Evolutionary conservation across 352 stramenopile genomes (phyloP), one percentile per base, ranked within the genome.

Genomic region (Phytophthora podocarpi): DNA sequence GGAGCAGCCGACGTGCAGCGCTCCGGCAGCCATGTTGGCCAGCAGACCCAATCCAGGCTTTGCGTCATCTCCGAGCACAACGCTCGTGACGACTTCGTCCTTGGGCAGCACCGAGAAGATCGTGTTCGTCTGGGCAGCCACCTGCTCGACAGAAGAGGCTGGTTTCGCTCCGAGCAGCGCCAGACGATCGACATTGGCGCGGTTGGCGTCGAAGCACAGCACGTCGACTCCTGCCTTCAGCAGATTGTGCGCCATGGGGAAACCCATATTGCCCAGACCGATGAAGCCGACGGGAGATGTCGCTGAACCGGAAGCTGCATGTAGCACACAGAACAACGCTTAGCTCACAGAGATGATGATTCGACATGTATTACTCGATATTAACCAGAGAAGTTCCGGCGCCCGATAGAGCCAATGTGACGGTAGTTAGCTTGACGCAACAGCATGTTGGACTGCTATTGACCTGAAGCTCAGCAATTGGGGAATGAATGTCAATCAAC

Each of bases 201-300:
- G 18, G 40, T 79, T 77, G 27, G 63, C 53, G 48, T 95, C 85
- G 47, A 88, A 94, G 52, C 82, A 89, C 27, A 94, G 56, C 20
- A 84, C 56, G 23, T 84, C 62, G 28, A 75, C 62, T 20, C 70
- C 82, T 12, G 74, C 87, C 49, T 90, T 82, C 24, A 97, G 52
- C 30, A 96, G 61, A 71, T 98, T 97, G 51, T 82, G 70, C 30
- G 85, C 84, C 93, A 98, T 98, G 11, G 86, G 90, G 39, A 88
- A 70, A 0, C 91, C 92, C 91, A 98, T 98, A 64, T 98, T 97
- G 21, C 93, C 93, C 10, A 98, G 72, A 5, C 93, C 91, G 24
- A 98, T 82, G 71, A 98, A 97, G 18, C 89, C 91, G 16, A 97
- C 56, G 10, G 41, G 42, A 20, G 57, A 31, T 11, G 40, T 46